A percentile compares a stretch with the other conserved stretches of the same genome.
Conservation (phyloP, 179 eudicot species). For the Silene noctiflora region DNA sequence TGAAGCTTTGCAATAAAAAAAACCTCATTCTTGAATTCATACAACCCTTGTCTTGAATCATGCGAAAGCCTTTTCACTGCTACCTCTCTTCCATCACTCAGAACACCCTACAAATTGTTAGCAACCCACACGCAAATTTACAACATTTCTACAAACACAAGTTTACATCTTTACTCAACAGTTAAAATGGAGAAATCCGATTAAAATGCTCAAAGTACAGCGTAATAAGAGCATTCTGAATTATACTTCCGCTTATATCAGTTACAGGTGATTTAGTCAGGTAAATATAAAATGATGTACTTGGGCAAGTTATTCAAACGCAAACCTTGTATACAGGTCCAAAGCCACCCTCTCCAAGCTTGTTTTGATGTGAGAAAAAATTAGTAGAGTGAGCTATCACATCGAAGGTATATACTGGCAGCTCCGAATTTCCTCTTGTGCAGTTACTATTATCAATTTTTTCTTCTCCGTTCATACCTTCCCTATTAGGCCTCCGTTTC, state of each 20-base stretch:
- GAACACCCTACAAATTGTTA: slow-evolving; percentile 4
- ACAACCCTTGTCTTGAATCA: slow-evolving; percentile 28
- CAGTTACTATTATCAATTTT: neutral
- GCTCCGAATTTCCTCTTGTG: slow-evolving; percentile 6
- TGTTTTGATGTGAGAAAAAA: slow-evolving; percentile 29
- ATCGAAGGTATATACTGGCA: slow-evolving; percentile 28
- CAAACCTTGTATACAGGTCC: slow-evolving; percentile 40
- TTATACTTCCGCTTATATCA: neutral
- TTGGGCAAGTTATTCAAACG: neutral
- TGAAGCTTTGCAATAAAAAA: slow-evolving; percentile 21
- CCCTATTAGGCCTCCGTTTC: neutral
- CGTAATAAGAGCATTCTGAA: no score
- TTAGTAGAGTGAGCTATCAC: slow-evolving; percentile 25
- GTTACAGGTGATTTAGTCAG: neutral
- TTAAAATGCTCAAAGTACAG: no score
- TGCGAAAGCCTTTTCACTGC: slow-evolving; percentile 33
- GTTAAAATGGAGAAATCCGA: no score
- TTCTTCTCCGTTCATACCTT: neutral
- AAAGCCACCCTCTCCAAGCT: slow-evolving; percentile 43
- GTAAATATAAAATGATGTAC: neutral
- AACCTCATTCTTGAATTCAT: slow-evolving; percentile 24
- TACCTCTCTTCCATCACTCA: slow-evolving; percentile 25
- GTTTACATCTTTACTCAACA: no score
- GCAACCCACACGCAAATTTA: neutral
- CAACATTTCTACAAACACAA: neutral